Evolutionary conservation across 805 yeast species (phyloP).

Genomic region (Tetrapisispora nanseiensis): DNA sequence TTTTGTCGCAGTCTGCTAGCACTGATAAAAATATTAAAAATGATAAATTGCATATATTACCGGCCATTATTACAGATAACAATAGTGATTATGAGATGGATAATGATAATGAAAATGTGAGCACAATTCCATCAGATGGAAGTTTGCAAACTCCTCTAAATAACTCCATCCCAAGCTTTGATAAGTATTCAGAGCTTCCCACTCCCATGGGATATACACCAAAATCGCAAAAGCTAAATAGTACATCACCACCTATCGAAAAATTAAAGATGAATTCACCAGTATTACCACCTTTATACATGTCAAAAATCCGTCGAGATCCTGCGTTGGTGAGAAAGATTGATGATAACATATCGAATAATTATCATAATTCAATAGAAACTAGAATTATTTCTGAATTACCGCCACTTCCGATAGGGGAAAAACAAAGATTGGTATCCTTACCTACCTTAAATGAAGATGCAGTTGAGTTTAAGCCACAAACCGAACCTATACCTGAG

Average conservation of each 20-base stretch:
- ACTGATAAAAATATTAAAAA: neutral
- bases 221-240: slow-evolving; percentile 9
- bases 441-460: slow-evolving; percentile 19
- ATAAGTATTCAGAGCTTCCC: slow-evolving; percentile 19
- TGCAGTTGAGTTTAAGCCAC: neutral
- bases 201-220: slow-evolving; percentile 28
- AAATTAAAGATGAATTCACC: slow-evolving; percentile 10
- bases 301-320: slow-evolving; percentile 12
- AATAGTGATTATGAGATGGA: neutral
- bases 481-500: neutral
- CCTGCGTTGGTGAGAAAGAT: slow-evolving; percentile 1
- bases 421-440: slow-evolving; percentile 19
- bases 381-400: slow-evolving; percentile 23
- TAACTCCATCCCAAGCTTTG: slow-evolving; percentile 17
- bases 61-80: neutral
- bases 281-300: slow-evolving; percentile 6
- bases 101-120: neutral
- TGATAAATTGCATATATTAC: slow-evolving; percentile 7
- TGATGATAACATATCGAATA: slow-evolving; percentile 5
- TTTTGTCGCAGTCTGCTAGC: slow-evolving; percentile 9
- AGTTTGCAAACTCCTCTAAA: slow-evolving; percentile 14
- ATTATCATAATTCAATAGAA: neutral
- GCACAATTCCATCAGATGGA: neutral
- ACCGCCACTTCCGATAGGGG: slow-evolving; percentile 11
- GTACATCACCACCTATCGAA: neutral